Base-by-base conservation (phyloP, 805 yeast genomes). In the Kodamaea kakaduensis region DNA sequence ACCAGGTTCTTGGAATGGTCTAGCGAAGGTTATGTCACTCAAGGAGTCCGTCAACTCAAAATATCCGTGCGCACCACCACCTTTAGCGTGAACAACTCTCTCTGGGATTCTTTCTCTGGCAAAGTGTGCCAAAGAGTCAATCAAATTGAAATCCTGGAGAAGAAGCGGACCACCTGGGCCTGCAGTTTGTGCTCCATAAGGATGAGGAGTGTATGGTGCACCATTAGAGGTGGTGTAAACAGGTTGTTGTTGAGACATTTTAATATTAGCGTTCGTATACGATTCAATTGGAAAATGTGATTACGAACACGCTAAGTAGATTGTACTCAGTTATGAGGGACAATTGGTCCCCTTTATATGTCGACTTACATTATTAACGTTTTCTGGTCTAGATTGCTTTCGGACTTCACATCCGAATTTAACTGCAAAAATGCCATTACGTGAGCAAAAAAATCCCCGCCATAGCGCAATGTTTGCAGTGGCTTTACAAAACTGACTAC, bases 71-170 rank as follows among this genome's bases (percentile, higher is more conserved):
- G 95, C 95, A 54, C 96, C 96, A 9, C 89, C 83, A 48, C 95
- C 96, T 58, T 86, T 86, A 36, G 96, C 96, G 55, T 86, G 96
- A 22, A 87, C 95, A 38, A 86, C 95, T 63, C 96, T 73, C 66
- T 87, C 95, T 9, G 95, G 95, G 45, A 86, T 82, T 61, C 95
- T 71, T 63, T 86, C 96, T 48, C 95, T 73, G 64, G 84, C 94
- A 51, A 86, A 86, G 59, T 85, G 95, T 14, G 95, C 89, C 38
- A 86, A 61, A 2, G 86, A 73, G 52, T 86, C 95, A 50, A 86
- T 71, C 61, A 86, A 65, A 55, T 79, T 79, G 64, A 83, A 81
- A 58, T 86, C 95, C 58, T 86, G 95, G 51, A 86, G 64, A 42
- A 86, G 65, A 46, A 85, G 61, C 5, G 95, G 95, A 23, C 95